Evolutionary conservation across 2,329 filamentous ascomycete species (phyloP).

Genomic region (Talaromyces sp.): DNA sequence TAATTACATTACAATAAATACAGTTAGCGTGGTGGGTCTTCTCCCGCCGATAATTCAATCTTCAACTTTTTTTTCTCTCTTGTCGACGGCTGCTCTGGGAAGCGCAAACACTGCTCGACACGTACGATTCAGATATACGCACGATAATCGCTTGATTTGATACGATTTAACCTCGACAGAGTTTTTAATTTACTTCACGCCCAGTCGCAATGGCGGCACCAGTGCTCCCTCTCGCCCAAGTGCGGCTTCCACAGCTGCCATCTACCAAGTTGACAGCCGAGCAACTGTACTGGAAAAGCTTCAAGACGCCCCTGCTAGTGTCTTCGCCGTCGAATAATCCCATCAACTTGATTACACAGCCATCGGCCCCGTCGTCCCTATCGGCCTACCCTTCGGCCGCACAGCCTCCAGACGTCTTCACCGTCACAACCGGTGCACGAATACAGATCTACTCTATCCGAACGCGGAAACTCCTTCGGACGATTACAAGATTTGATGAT

Average conservation of each 20-base stretch:
- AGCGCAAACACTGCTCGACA: not conserved
- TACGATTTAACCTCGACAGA: not conserved
- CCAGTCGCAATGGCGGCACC: conserved; percentile 69
- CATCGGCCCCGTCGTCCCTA: conserved; percentile 43
- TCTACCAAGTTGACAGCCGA: conserved; percentile 75
- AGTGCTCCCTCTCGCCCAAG: conserved; percentile 71
- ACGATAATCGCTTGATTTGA: not conserved
- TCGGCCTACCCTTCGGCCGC: conserved; percentile 40
- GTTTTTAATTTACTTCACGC: not conserved
- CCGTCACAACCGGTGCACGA: conserved; percentile 88
- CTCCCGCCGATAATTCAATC: not conserved
- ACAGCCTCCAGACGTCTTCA: conserved; percentile 61
- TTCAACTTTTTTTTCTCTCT: conserved; percentile 5
- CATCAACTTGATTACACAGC: conserved; percentile 84
- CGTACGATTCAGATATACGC: not conserved
- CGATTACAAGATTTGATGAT: conserved; percentile 89
- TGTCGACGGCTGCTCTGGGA: not conserved
- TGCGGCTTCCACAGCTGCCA: conserved; percentile 79
- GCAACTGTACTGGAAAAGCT: conserved; percentile 93
- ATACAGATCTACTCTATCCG: conserved; percentile 91
- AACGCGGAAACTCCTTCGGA: conserved; percentile 87
- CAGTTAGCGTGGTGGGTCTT: conserved; percentile 1
- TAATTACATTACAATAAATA: not conserved
- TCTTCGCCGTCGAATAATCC: conserved; percentile 86
- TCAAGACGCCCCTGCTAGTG: conserved; percentile 85